Evolutionary conservation across 2,329 filamentous ascomycete genomes (phyloP).

Genomic region (Elsinoe necatrix): DNA sequence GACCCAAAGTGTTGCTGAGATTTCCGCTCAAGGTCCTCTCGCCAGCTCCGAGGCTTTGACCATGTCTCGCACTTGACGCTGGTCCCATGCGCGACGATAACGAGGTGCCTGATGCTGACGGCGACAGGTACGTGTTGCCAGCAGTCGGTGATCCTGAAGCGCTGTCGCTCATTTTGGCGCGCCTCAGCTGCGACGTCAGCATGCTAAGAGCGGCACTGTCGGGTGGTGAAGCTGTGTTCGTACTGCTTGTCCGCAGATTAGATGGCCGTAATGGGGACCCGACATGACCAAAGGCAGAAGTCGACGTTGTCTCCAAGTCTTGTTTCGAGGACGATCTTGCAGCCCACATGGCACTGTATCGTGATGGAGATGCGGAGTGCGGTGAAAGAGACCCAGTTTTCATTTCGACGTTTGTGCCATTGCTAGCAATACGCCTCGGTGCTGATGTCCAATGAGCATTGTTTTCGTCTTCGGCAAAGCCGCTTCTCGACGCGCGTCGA

Average conservation of each 20-base stretch:
- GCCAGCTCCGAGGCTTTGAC: conserved; percentile 20
- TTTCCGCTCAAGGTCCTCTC: conserved; percentile 18
- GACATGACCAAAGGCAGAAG: conserved; percentile 44
- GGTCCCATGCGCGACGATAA: conserved; percentile 5
- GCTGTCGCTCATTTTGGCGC: conserved; percentile 30
- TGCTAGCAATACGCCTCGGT: conserved; percentile 35
- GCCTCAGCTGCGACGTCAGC: conserved; percentile 47
- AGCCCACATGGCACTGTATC: conserved; percentile 53
- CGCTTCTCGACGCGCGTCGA: conserved; percentile 51
- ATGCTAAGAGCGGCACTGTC: conserved; percentile 50
- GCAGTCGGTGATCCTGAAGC: conserved; percentile 20
- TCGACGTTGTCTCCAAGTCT: conserved; percentile 43
- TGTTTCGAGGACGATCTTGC: conserved; percentile 39
- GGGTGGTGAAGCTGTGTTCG: conserved; percentile 36
- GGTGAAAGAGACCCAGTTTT: conserved; percentile 42
- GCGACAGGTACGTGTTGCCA: conserved; percentile 12
- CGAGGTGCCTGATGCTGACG: conserved; percentile 19
- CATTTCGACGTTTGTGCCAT: conserved; percentile 32
- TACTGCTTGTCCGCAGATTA: conserved; percentile 41
- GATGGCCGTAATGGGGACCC: conserved; percentile 52
- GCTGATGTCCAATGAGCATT: conserved; percentile 29
- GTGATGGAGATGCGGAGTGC: conserved; percentile 51
- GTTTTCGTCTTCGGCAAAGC: conserved; percentile 45
- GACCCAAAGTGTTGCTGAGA: conserved; percentile 24
- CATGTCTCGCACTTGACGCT: neutral